Conservation (phyloP, 768 basidiomycete genomes). For the Coprinopsis sp. region DNA sequence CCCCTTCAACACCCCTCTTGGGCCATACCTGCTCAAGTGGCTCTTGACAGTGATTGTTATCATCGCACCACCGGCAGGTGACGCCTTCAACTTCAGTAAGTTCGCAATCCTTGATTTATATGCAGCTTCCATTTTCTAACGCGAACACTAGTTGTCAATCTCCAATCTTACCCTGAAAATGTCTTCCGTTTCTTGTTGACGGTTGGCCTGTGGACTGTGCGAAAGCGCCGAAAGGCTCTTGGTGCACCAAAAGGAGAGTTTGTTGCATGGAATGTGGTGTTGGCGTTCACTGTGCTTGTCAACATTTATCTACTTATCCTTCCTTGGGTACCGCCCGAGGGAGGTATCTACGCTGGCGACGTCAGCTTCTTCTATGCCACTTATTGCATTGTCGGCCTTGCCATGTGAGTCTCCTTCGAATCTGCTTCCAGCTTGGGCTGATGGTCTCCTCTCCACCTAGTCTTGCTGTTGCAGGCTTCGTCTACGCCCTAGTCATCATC, state of each 20-base stretch:
- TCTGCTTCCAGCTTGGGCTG: conserved; percentile 3
- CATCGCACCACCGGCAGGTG: conserved; percentile 38
- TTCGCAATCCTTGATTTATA: background rate
- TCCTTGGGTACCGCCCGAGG: conserved; percentile 37
- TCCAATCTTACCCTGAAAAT: conserved; percentile 37
- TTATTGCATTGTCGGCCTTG: conserved; percentile 35
- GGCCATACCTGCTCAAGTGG: conserved; percentile 43
- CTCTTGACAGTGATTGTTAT: conserved; percentile 44
- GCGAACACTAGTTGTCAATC: conserved; percentile 33
- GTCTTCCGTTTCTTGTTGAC: conserved; percentile 32
- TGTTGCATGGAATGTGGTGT: conserved; percentile 33
- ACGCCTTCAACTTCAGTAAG: conserved; percentile 41
- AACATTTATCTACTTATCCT: conserved; percentile 36
- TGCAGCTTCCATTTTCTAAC: too few relatives aligned
- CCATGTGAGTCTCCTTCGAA: conserved; percentile 22
- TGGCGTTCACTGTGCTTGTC: conserved; percentile 31
- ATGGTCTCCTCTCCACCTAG: conserved; percentile 13
- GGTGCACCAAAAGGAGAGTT: conserved; percentile 31
- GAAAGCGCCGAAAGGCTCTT: conserved; percentile 26
- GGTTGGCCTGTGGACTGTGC: conserved; percentile 31
- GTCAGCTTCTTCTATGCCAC: conserved; percentile 41
- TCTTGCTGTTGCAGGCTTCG: conserved; percentile 25
- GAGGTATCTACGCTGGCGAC: conserved; percentile 35
- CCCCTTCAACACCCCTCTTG: conserved; percentile 49
- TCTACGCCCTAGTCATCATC: conserved; percentile 32